These are phyloP conservation scores for Lactarius deliciosus DNA, from an alignment of 768 basidiomycete species.

Conservation along the genomic window DNA sequence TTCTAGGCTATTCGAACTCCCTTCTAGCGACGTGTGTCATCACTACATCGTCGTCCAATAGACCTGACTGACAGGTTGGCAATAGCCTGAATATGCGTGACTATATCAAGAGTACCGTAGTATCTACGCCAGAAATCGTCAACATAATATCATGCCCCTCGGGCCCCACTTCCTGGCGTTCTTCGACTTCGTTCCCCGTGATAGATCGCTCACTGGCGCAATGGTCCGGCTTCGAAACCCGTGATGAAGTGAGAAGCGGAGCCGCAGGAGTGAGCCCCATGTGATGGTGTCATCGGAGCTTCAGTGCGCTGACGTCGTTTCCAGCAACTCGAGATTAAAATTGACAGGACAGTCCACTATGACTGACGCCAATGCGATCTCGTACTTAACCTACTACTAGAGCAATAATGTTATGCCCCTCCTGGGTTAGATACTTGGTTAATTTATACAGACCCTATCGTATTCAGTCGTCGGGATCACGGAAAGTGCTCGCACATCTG, in stretches of 20 bases:
- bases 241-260: background rate
- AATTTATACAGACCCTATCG: background rate
- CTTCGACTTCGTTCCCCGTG: background rate
- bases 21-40: constrained; percentile 21
- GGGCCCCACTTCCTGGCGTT: background rate
- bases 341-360: constrained; percentile 13
- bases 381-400: too few relatives aligned
- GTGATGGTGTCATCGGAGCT: background rate
- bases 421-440: background rate
- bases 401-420: background rate
- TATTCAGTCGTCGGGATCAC: background rate
- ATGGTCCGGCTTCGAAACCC: background rate
- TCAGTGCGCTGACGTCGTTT: background rate
- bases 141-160: constrained; percentile 1
- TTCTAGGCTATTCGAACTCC: constrained; percentile 25
- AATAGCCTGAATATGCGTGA: constrained; percentile 26
- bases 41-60: background rate
- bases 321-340: constrained; percentile 19
- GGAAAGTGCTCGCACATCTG: too few relatives aligned
- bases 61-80: background rate
- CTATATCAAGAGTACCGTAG: constrained; percentile 18
- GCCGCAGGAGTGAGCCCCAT: background rate
- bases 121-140: background rate
- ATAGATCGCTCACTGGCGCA: background rate
- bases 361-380: background rate